phyloP scores from a whole-genome alignment of 352 stramenopile species.

The Pythium guiyangense region DNA sequence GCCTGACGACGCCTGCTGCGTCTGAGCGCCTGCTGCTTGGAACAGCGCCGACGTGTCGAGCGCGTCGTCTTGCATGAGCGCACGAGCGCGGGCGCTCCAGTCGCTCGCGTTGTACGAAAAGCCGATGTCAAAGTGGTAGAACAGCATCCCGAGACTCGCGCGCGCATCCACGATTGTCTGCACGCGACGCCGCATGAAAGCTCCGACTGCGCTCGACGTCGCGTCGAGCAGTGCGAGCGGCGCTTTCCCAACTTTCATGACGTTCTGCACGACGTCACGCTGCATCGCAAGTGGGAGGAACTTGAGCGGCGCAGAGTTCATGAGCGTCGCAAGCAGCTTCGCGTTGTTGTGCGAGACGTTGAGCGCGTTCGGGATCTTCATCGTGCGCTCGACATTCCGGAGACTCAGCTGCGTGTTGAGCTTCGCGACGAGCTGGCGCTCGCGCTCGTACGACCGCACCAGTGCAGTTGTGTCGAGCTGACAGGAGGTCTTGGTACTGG shows the following conservation, averaged over 20 bases:
- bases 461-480: conserved; percentile 23
- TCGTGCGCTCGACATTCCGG: conserved; percentile 81
- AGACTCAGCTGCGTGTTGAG: conserved; percentile 79
- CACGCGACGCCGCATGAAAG: conserved; percentile 56
- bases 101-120: conserved; percentile 60
- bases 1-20: neutral
- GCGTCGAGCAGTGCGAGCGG: conserved; percentile 54
- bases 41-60: conserved; percentile 48
- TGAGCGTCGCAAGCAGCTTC: conserved; percentile 41
- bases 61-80: conserved; percentile 56
- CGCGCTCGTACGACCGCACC: conserved; percentile 73
- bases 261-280: conserved; percentile 53
- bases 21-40: conserved; percentile 1
- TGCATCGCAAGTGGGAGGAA: conserved; percentile 46
- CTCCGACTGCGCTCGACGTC: conserved; percentile 37
- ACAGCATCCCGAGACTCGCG: conserved; percentile 74
- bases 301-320: conserved; percentile 66
- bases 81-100: conserved; percentile 39
- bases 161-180: conserved; percentile 49
- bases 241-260: conserved; percentile 68
- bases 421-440: conserved; percentile 71
- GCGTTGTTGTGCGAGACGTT: conserved; percentile 82
- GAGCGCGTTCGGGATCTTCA: conserved; percentile 76
- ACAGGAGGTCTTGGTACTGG: neutral
- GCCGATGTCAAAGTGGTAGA: conserved; percentile 85